Evolutionary conservation across 2,329 filamentous ascomycete genomes (phyloP), one percentile per base, ranked within the genome.

Genomic region (Hypoxylon sp.): DNA sequence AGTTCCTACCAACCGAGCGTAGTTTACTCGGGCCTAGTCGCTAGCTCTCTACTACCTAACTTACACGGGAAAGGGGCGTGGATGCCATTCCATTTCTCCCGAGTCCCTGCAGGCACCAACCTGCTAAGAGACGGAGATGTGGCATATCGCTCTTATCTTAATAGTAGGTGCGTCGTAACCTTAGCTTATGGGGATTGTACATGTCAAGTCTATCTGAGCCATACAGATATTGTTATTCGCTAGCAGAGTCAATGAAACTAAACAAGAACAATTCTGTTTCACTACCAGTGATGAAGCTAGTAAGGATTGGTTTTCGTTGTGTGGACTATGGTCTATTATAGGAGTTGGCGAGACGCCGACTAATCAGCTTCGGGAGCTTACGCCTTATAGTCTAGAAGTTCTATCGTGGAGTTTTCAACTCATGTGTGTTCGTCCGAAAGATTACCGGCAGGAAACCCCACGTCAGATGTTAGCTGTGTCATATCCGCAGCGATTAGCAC

Each of bases 1-100:
- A 46, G 56, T 74, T 77, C 76, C 76, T 73, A 59, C 55, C 68
- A 69, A 67, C 60, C 68, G 66, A 57, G 58, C 68, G 60, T 27
- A 49, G 27, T 54, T 31, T 64, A 35, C 50, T 37, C 61, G 54
- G 42, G 50, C 48, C 37, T 60, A 53, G 31, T 44, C 22, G 7
- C 27, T 25, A 49, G 22, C 59, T 55, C 44, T 30, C 30, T 61
- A 44, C 48, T 31, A 61, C 30, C 30, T 57, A 51, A 5, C 50
- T 40, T 27, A 54, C 31, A n/a, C 20, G 46, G 54, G 51, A 67
- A 57, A 56, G 27, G 53, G 35, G 6, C 25, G 33, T 46, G 55
- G 50, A 56, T 46, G 10, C 46, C 31, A 55, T 51, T 54, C 50
- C 35, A 59, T 70, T 25, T 42, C 46, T 30, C 57, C 31, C 48